Conservation (phyloP, 768 basidiomycete species). For the Multifurca ochricompacta region DNA sequence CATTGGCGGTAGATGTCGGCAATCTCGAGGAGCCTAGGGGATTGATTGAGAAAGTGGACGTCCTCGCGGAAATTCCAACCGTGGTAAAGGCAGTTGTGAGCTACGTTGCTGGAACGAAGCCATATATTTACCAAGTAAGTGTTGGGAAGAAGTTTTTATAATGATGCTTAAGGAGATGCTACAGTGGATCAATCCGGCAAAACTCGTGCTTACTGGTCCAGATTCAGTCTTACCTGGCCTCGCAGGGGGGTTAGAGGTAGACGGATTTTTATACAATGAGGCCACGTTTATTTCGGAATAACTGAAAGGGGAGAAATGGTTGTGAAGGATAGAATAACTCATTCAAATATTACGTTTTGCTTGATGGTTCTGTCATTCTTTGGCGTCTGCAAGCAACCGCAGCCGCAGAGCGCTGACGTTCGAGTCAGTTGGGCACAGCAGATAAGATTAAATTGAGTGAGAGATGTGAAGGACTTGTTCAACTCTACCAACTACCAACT, state of each 20-base stretch:
- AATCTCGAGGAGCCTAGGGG: constrained; percentile 53
- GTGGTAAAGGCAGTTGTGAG: constrained; percentile 88
- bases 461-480: too few relatives aligned
- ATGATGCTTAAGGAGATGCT: background rate
- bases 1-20: constrained; percentile 51
- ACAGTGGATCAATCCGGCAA: constrained; percentile 54
- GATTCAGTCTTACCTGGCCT: constrained; percentile 35
- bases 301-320: background rate
- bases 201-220: constrained; percentile 39
- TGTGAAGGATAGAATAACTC: background rate
- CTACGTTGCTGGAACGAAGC: constrained; percentile 89
- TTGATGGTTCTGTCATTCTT: too few relatives aligned
- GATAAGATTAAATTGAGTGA: too few relatives aligned
- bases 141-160: background rate
- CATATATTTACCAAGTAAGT: constrained; percentile 87
- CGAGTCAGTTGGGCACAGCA: too few relatives aligned
- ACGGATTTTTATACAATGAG: constrained; percentile 79
- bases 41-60: constrained; percentile 87
- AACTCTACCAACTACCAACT: too few relatives aligned
- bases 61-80: constrained; percentile 90
- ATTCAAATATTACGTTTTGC: background rate
- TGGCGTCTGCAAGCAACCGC: too few relatives aligned
- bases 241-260: constrained; percentile 37
- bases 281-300: constrained; percentile 75
- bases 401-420: too few relatives aligned